Evolutionary conservation across 2,329 filamentous ascomycete genomes (phyloP), one percentile per base, ranked within the genome.

Genomic region (Scopulariopsis brevicaulis): DNA sequence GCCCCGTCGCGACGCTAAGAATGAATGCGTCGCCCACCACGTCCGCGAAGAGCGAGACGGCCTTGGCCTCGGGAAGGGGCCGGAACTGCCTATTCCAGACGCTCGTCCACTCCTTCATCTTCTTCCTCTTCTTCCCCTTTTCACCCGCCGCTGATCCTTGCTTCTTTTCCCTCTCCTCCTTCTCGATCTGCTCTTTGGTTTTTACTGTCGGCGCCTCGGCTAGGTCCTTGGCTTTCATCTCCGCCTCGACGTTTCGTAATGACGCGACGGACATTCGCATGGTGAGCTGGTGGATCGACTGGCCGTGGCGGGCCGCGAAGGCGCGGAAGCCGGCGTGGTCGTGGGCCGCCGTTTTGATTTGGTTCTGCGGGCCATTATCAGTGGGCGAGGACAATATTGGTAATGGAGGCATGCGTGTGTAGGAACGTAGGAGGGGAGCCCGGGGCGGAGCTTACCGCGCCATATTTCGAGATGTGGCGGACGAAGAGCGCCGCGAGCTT

Each of bases 381-480:
- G 34, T 4, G 25, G 24, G 22, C n/a, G 50, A 34, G 24, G 11
- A 8, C 8, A 32, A 32, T 8, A 8, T 15, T 8, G 28, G 34
- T 43, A 56, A 25, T 8, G 3, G 22, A 6, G 20, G n/a, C 8
- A 6, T 28, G 53, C 22, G 46, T 35, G 37, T 43, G 51, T 28
- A n/a, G 22, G 15, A 18, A 24, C 34, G n/a, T 14, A n/a, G 53
- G 43, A 34, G 24, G 8, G 48, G 24, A 40, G 20, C 15, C 37
- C 43, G 48, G 20, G 11, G 57, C 25, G 28, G n/a, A 53, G 71
- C 82, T 64, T 79, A 86, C 83, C 58, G 84, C 83, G 66, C 83
- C 83, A 75, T 86, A 86, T 71, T 86, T 86, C 58, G 83, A 86
- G 57, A 86, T 71, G 66, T 86, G 83, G 63, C 82, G 78, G 65